Conservation (phyloP, 1,284 basidiomycete species). For the Phylloporus sp. region DNA sequence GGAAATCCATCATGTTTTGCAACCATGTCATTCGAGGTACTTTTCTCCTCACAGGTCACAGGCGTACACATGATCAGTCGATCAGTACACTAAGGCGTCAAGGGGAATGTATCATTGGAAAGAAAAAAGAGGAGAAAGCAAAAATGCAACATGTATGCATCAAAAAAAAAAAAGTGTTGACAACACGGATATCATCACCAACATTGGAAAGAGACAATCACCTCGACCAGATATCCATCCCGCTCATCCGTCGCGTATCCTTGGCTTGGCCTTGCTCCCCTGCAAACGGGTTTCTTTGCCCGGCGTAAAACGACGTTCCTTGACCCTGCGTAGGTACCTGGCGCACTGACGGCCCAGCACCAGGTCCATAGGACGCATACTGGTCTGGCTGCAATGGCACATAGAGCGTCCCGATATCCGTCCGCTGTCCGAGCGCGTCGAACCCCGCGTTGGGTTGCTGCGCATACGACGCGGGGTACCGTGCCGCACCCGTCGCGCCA, state of each 20-base stretch:
- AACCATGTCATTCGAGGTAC: too few species aligned
- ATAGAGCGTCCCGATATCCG: constrained; percentile 73
- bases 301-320: constrained; percentile 70
- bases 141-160: not conserved
- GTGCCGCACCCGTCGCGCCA: constrained; percentile 24
- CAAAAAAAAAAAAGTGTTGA: not conserved
- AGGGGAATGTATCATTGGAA: not conserved
- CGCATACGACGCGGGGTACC: constrained; percentile 63
- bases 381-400: constrained; percentile 83
- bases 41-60: too few species aligned
- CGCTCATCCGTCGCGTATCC: constrained; percentile 69
- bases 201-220: constrained; percentile 45
- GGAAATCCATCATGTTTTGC: too few species aligned
- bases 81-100: not conserved
- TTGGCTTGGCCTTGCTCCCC: constrained; percentile 44
- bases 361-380: constrained; percentile 61
- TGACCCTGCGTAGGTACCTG: constrained; percentile 36
- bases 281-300: constrained; percentile 10
- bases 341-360: constrained; percentile 38
- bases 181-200: not conserved
- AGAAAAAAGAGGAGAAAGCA: not conserved
- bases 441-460: constrained; percentile 57
- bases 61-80: not conserved
- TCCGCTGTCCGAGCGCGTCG: constrained; percentile 66
- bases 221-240: constrained; percentile 80